Base-by-base conservation (phyloP, 768 basidiomycete species). In the Crucibulum laeve region DNA sequence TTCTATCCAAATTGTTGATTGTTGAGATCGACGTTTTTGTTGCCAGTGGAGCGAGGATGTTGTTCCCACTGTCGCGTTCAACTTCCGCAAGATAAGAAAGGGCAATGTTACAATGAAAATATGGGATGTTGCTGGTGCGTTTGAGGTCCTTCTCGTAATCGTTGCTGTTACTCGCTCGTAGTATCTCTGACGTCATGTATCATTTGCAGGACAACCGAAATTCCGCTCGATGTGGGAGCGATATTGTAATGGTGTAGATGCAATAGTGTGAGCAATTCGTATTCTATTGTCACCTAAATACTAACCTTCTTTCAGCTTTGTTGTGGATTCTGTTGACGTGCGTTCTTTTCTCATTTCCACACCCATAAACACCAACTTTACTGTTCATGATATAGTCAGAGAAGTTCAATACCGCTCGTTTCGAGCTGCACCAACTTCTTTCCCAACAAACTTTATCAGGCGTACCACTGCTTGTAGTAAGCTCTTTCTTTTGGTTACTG, bases 191-290 rank as follows among this genome's bases (percentile, higher is more conserved):
- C n/a, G 48, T 44, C 45, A 47, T 45, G 43, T 49, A 48, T 42
- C 28, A n/a, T 15, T 14, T 40, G 7, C 55, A 85, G 89, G 91
- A 23, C 92, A 95, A 68, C 87, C 91, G 4, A 91, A 89, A 59
- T 96, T 94, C 59, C 80, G 93, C 34, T 89, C 88, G 25, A 92
- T 94, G 84, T 96, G 91, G 90, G 91, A 93, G 62, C 74, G 93
- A 34, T 96, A 95, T 62, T 93, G 91, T 63, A 79, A 84, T 49
- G 93, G 92, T 6, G 91, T 91, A 1, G 91, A 95, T 57, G 93
- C 93, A 19, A 83, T 96, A 25, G 78, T 95, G 91, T 94, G 61
- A 55, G 87, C 62, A 33, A 23, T 15, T 36, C 3, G 8, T 24
- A 14, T 21, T 21, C 25, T 51, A 30, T 39, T 8, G 28, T 45